phyloP scores from a whole-genome alignment of 805 yeast genomes.

The Candida nemodendra region DNA sequence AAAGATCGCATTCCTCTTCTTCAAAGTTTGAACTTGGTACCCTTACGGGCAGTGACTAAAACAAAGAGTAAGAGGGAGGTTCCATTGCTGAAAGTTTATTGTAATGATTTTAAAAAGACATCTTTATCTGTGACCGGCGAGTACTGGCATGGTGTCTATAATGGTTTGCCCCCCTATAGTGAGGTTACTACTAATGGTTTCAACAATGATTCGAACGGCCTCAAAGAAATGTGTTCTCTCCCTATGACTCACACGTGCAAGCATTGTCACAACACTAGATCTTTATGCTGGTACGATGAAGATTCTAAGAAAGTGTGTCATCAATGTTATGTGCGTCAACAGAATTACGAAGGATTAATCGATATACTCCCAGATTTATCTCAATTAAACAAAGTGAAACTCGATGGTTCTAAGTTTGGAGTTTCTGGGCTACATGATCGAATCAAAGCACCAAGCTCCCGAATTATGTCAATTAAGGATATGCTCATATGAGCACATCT shows the following conservation, averaged over 20 bases:
- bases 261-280: slow-evolving; percentile 20
- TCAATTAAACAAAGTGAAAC: slow-evolving; percentile 5
- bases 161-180: slow-evolving; percentile 5
- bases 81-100: slow-evolving; percentile 41
- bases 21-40: slow-evolving; percentile 22
- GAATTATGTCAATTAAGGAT: slow-evolving; percentile 21
- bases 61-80: slow-evolving; percentile 26
- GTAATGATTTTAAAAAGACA: slow-evolving; percentile 33
- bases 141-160: slow-evolving; percentile 11
- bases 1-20: background rate
- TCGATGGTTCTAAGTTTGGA: slow-evolving; percentile 25
- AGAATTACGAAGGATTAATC: slow-evolving; percentile 21
- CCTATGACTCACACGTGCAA: slow-evolving; percentile 18
- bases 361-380: slow-evolving; percentile 27
- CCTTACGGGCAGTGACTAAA: slow-evolving; percentile 34
- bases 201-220: background rate
- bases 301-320: slow-evolving; percentile 20
- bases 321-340: slow-evolving; percentile 26
- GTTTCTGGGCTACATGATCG: slow-evolving; percentile 13
- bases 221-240: background rate
- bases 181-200: background rate
- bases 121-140: slow-evolving; percentile 7
- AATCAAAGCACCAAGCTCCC: slow-evolving; percentile 1
- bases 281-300: slow-evolving; percentile 22
- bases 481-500: slow-evolving; percentile 18